Base-by-base conservation (phyloP, 129 eudicot species). In the Saposhnikovia divaricata region DNA sequence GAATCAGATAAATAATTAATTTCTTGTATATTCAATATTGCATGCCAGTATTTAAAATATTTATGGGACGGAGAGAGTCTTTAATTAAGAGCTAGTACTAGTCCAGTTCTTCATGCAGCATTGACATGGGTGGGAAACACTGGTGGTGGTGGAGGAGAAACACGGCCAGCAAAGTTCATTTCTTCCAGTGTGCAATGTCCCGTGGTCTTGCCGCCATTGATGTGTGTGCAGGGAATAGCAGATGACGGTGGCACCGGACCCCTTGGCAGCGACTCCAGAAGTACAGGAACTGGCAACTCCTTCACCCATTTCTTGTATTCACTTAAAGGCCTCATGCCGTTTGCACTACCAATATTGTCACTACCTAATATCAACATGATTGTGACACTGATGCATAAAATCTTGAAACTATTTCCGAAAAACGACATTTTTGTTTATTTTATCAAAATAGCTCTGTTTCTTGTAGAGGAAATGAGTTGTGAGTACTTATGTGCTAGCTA, bases 191-290 rank as follows among this genome's bases (percentile, higher is more conserved):
- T 59, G 59, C 77, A 74, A 43, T 27, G 31, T 27, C 73, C 70
- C 53, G 50, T 0, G 0, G 4, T 11, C 80, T 69, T 77, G n/a
- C 37, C 11, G 13, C 50, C 38, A 13, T 74, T 57, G 34, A 78
- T 78, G 48, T 78, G 4, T 13, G 80, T 78, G 55, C 80, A 78
- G 9, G 80, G 73, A 57, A 9, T 16, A 40, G 6, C 6, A 1
- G 38, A 28, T 16, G 80, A 78, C 3, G 80, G 80, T n/a, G 80
- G 51, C 48, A 42, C 73, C 37, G 80, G 53, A 78, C 80, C 80
- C 66, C 71, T 78, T 5, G 55, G 73, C 45, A 78, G 80, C 21
- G 80, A 61, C 40, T 78, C 72, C 50, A 61, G n/a, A 12, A 74
- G 59, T 12, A 46, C 50, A 3, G 39, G 39, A 74, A 25, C 48